Evolutionary conservation across 164 flowering plant species (phyloP), one percentile per base, ranked within the genome.

Genomic region (Annona squamosa): DNA sequence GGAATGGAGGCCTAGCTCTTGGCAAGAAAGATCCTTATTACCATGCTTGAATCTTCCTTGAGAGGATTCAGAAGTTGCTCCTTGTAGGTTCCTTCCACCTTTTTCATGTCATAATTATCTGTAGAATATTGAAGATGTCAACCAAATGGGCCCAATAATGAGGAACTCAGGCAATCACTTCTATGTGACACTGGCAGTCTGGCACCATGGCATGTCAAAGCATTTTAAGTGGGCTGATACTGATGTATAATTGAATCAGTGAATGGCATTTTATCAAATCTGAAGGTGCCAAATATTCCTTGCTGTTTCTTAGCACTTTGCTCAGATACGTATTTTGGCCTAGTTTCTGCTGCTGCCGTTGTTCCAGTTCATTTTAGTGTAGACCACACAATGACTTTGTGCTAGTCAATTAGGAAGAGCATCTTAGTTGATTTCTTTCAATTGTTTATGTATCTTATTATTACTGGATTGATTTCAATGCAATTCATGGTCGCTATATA

Each of bases 251-350:
- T 26, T 26, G 37, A 26, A 26, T 26, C 37, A 26, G 37, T 26
- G 37, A 26, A 26, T 26, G 37, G 37, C 37, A 26, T 26, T 26
- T 5, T 42, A 45, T 61, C 4, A 26, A 6, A 7, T 12, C 4
- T 37, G 45, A 57, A 96, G 99, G 99, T 84, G 99, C 99, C 65
- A 96, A 93, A 80, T 98, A 93, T 67, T 97, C 97, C 99, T 93
- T 83, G 69, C 81, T 46, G 95, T 87, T 71, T 93, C 99, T 66
- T 92, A 86, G 66, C 98, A 96, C 84, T 89, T 93, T 75, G 87
- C 97, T 4, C 99, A 96, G 75, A 69, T 93, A 26, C 91, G 85
- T 96, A 96, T 77, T 90, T 87, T 73, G 82, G 90, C 63, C 74
- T 93, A 47, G 85, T 89, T 73, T 87, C 97, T 77, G 80, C 86